phyloP scores from a whole-genome alignment of 106 monocot species.

The Alisma plantagoaquatica region DNA sequence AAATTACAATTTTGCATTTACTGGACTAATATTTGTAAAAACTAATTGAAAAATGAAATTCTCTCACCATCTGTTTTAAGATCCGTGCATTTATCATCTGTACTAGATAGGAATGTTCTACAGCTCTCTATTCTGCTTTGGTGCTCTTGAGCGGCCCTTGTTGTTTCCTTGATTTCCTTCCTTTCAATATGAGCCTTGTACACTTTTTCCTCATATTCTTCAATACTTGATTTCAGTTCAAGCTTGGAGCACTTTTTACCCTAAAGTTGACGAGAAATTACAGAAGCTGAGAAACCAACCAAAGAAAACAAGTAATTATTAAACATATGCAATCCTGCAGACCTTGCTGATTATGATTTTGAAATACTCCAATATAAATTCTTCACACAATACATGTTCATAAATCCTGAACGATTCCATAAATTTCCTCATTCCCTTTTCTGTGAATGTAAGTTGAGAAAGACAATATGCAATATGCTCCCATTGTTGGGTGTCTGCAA shows the following conservation, averaged over 20 bases:
- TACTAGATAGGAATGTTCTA: slow-evolving; percentile 17
- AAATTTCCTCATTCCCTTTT: slow-evolving; percentile 89
- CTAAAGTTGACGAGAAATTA: slow-evolving; percentile 21
- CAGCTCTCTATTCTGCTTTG: slow-evolving; percentile 48
- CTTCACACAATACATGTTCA: slow-evolving; percentile 77
- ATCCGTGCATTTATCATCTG: slow-evolving; percentile 10
- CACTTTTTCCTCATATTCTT: slow-evolving; percentile 95
- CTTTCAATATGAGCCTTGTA: slow-evolving; percentile 62
- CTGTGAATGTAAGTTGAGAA: slow-evolving; percentile 84
- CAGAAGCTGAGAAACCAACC: slow-evolving; percentile 4
- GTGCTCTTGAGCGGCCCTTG: slow-evolving; percentile 61
- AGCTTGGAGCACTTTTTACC: slow-evolving; percentile 89
- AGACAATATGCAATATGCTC: slow-evolving; percentile 83
- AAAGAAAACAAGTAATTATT: background rate
- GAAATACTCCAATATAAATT: slow-evolving; percentile 81
- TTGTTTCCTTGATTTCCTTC: slow-evolving; percentile 73
- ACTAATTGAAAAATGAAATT: background rate
- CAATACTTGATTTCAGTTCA: slow-evolving; percentile 68
- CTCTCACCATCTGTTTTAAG: slow-evolving; percentile 47
- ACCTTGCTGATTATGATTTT: slow-evolving; percentile 79
- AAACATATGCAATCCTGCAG: background rate
- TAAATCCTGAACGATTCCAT: slow-evolving; percentile 78
- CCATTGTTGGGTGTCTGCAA: slow-evolving; percentile 74
- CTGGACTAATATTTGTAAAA: background rate
- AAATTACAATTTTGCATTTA: background rate